Conservation (phyloP, 2,329 filamentous ascomycete genomes). For the Epichloe gansuensis region DNA sequence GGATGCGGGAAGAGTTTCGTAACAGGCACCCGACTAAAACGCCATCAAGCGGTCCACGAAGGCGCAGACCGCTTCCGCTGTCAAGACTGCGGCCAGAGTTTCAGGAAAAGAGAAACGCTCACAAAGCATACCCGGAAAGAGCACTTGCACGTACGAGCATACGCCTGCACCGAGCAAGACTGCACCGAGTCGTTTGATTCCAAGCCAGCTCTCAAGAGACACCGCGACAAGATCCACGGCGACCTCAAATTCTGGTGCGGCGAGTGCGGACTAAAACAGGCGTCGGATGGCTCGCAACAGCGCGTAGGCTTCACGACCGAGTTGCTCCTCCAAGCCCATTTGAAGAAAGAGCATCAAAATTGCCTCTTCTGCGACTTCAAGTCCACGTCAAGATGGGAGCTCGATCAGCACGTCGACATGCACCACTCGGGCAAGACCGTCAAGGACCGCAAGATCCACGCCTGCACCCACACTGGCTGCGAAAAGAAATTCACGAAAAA, state of each 20-base stretch:
- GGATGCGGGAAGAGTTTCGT: slow-evolving; percentile 72
- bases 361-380: slow-evolving; percentile 64
- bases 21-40: slow-evolving; percentile 63
- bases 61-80: slow-evolving; percentile 67
- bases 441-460: slow-evolving; percentile 51
- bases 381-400: slow-evolving; percentile 52
- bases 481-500: slow-evolving; percentile 67
- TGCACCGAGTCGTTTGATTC: slow-evolving; percentile 66
- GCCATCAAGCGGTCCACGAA: slow-evolving; percentile 64
- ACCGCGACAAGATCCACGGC: slow-evolving; percentile 58
- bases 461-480: slow-evolving; percentile 58
- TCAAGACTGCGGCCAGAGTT: slow-evolving; percentile 62
- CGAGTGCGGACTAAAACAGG: slow-evolving; percentile 44
- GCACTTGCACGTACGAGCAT: slow-evolving; percentile 62
- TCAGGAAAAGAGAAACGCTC: slow-evolving; percentile 78
- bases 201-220: slow-evolving; percentile 56
- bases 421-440: slow-evolving; percentile 54
- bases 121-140: slow-evolving; percentile 69
- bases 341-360: slow-evolving; percentile 58
- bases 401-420: slow-evolving; percentile 68
- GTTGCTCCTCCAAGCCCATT: slow-evolving; percentile 59
- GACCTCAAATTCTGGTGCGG: slow-evolving; percentile 64
- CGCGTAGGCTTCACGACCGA: slow-evolving; percentile 59
- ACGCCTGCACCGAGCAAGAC: slow-evolving; percentile 47
- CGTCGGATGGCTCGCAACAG: slow-evolving; percentile 26